Evolutionary conservation across 805 yeast species (phyloP).

Genomic region (Starmerella floricola): DNA sequence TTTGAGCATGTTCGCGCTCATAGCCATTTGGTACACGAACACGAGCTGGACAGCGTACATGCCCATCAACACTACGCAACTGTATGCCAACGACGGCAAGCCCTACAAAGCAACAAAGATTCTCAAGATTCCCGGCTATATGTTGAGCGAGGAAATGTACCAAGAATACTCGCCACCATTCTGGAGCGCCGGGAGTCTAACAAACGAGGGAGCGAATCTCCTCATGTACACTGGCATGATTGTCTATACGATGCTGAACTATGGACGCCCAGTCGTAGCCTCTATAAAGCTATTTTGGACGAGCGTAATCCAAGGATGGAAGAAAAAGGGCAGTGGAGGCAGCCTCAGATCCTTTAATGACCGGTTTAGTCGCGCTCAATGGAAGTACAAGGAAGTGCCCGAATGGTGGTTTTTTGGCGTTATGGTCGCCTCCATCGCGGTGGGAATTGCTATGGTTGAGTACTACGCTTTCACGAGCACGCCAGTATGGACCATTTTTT

Average conservation of each 20-base stretch:
- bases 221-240: slow-evolving; percentile 44
- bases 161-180: slow-evolving; percentile 45
- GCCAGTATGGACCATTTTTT: slow-evolving; percentile 47
- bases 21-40: slow-evolving; percentile 35
- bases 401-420: slow-evolving; percentile 39
- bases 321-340: slow-evolving; percentile 1
- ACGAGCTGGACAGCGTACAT: slow-evolving; percentile 39
- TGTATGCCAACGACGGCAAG: slow-evolving; percentile 35
- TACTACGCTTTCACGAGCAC: slow-evolving; percentile 32
- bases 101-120: slow-evolving; percentile 36
- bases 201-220: slow-evolving; percentile 41
- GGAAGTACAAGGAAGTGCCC: slow-evolving; percentile 43
- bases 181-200: slow-evolving; percentile 44
- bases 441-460: slow-evolving; percentile 36
- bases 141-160: slow-evolving; percentile 37
- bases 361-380: slow-evolving; percentile 37
- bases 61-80: slow-evolving; percentile 37
- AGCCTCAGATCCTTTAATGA: slow-evolving; percentile 12
- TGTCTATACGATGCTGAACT: slow-evolving; percentile 36
- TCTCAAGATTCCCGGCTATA: slow-evolving; percentile 28
- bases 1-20: slow-evolving; percentile 27
- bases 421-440: slow-evolving; percentile 33
- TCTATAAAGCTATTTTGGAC: slow-evolving; percentile 23
- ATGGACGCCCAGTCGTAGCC: slow-evolving; percentile 29
- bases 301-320: slow-evolving; percentile 8